Evolutionary conservation across 2,329 filamentous ascomycete species (phyloP).

Genomic region (Grosmannia clavigera): DNA sequence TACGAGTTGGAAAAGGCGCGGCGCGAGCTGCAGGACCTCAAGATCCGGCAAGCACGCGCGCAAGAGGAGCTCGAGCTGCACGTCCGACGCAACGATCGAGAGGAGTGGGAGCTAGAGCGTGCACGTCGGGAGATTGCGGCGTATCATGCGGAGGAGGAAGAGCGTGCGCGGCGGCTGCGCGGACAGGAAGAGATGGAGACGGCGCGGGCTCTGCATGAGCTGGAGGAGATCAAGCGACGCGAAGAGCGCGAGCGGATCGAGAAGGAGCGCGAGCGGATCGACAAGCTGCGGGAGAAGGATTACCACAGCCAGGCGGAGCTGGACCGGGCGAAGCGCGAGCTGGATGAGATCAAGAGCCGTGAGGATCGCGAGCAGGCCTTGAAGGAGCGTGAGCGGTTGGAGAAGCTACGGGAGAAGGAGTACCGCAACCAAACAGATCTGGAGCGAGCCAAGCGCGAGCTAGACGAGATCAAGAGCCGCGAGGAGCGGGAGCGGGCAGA

Average conservation of each 20-base stretch:
- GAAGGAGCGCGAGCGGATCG: not conserved
- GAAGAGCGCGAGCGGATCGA: slow-evolving; percentile 19
- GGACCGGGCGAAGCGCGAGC: slow-evolving; percentile 30
- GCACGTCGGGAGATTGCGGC: slow-evolving; percentile 30
- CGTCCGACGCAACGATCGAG: slow-evolving; percentile 35
- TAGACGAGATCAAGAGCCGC: slow-evolving; percentile 30
- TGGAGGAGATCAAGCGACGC: slow-evolving; percentile 23
- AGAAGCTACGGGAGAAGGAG: slow-evolving; percentile 28
- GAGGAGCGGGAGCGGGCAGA: slow-evolving; percentile 38
- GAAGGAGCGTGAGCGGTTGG: slow-evolving; percentile 33
- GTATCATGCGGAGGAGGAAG: slow-evolving; percentile 28
- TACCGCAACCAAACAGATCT: slow-evolving; percentile 38
- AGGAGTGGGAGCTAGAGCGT: slow-evolving; percentile 25
- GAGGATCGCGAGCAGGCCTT: slow-evolving; percentile 37
- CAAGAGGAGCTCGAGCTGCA: slow-evolving; percentile 34
- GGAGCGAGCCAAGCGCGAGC: slow-evolving; percentile 30
- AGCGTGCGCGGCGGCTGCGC: slow-evolving; percentile 17
- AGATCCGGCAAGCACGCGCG: slow-evolving; percentile 26
- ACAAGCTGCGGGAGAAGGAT: slow-evolving; percentile 22
- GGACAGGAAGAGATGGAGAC: slow-evolving; percentile 23
- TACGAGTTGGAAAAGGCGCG: slow-evolving; percentile 24
- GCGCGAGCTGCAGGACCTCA: slow-evolving; percentile 32
- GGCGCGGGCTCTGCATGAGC: slow-evolving; percentile 16
- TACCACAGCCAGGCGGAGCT: slow-evolving; percentile 36
- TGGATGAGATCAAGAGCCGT: slow-evolving; percentile 29